These are phyloP conservation scores for Asterella californica DNA, from an alignment of 225 moss, liverwort and hornwort genomes.

Conservation along the genomic window DNA sequence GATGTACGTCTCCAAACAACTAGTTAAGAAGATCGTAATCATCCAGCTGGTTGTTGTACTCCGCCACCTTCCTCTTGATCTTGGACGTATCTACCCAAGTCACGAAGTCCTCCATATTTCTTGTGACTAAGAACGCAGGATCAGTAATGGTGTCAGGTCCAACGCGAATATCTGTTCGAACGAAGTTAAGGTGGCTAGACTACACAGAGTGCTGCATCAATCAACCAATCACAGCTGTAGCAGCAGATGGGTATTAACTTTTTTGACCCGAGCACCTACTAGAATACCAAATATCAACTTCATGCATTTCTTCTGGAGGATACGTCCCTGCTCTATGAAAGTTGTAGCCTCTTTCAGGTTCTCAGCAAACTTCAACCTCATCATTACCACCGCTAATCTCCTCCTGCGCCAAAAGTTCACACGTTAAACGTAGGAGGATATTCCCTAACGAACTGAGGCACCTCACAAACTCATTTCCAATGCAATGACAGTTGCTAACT, in stretches of 20 bases:
- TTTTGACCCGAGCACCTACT: background rate
- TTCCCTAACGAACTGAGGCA: background rate
- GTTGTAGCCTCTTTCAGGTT: constrained; percentile 87
- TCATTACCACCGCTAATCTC: constrained; percentile 72
- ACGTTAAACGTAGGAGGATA: background rate
- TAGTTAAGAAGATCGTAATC: constrained; percentile 85
- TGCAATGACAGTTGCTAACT: background rate
- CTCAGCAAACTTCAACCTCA: constrained; percentile 85
- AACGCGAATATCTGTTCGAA: constrained; percentile 62
- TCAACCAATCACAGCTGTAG: background rate
- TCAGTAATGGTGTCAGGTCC: constrained; percentile 86
- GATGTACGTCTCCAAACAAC: background rate
- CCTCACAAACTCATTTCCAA: background rate
- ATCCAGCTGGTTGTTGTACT: constrained; percentile 85
- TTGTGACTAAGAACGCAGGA: constrained; percentile 77
- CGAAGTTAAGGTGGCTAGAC: constrained; percentile 17
- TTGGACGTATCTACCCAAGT: constrained; percentile 99
- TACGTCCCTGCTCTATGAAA: constrained; percentile 94
- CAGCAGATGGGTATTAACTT: too few relatives aligned
- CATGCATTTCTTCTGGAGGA: constrained; percentile 22
- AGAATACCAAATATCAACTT: background rate
- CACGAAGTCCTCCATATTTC: constrained; percentile 95
- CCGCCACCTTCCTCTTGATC: constrained; percentile 84
- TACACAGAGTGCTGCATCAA: background rate
- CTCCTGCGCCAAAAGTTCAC: constrained; percentile 35